Base-by-base conservation (phyloP, 371 early-diverging fungal species). In the Synchytrium microbalum region DNA sequence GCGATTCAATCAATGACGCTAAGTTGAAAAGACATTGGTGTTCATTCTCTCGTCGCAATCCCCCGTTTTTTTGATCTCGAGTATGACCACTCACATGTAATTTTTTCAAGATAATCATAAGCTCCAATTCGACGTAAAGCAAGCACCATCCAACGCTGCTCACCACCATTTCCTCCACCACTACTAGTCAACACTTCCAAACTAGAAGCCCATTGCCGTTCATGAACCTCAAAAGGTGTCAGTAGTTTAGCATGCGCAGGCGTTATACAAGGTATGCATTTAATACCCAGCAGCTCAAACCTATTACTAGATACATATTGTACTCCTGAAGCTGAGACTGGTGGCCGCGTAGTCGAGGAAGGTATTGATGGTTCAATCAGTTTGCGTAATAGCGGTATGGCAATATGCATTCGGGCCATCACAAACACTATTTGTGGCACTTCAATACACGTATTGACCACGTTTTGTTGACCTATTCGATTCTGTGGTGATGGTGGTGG, bases 361-460 rank as follows among this genome's bases (percentile, higher is more conserved):
- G 46, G 10, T 38, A 5, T 38, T 38, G 10, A 19, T 38, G 66
- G 31, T 13, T 62, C 58, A 16, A 38, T 13, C 5, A 66, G n/a
- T 46, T 30, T 61, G n/a, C 62, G 61, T 23, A 66, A 14, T 27
- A 66, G n/a, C 32, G 60, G 67, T 32, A 54, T 30, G 13, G 61
- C 62, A 27, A 66, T 58, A 54, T 26, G 27, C 13, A 55, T 32
- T 38, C 67, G 61, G 8, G 67, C 62, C 1, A 58, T 62, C 25
- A 66, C 5, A 29, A 66, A 61, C 1, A 55, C 67, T 8, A 58
- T 32, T 59, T 66, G 62, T 16, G 67, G 67, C n/a, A 66, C 46
- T 38, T 62, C 67, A 14, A 29, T 32, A 29, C 58, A 31, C 23
- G 62, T 13, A 32, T 57, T 58, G 28, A 66, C 30, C 2, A 25